Evolutionary conservation across 257 asterid species (phyloP).

Genomic region (Mitragyna speciosa): DNA sequence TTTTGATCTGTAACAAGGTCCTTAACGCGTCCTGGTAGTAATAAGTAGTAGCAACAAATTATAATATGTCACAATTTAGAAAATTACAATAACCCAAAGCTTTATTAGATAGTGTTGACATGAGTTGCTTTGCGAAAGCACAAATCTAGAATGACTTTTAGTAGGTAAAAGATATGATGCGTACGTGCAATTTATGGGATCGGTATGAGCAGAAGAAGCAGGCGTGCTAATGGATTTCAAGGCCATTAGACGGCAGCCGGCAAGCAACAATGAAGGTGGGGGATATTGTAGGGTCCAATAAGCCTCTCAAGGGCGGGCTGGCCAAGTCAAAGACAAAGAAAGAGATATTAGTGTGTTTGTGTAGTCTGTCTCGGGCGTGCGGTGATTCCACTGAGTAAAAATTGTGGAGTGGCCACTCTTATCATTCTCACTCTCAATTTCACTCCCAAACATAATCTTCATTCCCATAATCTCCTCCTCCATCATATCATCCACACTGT

Average conservation of each 20-base stretch:
- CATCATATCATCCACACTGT: conserved; percentile 13
- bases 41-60: neutral
- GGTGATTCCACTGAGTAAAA: conserved; percentile 44
- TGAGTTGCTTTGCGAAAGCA: neutral
- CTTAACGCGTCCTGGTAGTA: neutral
- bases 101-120: neutral
- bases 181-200: neutral
- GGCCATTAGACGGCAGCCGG: conserved; percentile 39
- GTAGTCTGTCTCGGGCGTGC: conserved; percentile 45
- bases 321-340: neutral
- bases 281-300: conserved; percentile 9
- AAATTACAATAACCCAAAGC: neutral
- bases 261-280: conserved; percentile 15
- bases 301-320: conserved; percentile 9
- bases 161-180: neutral
- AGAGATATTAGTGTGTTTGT: neutral
- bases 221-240: conserved; percentile 41
- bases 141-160: neutral
- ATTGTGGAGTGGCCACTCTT: conserved; percentile 41
- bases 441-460: conserved; percentile 6
- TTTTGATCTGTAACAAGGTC: too few species aligned
- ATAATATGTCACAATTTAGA: neutral
- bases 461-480: neutral
- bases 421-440: conserved; percentile 8
- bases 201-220: neutral